Evolutionary conservation across 2,329 filamentous ascomycete species (phyloP).

Genomic region (Sclerotinia spermophila): DNA sequence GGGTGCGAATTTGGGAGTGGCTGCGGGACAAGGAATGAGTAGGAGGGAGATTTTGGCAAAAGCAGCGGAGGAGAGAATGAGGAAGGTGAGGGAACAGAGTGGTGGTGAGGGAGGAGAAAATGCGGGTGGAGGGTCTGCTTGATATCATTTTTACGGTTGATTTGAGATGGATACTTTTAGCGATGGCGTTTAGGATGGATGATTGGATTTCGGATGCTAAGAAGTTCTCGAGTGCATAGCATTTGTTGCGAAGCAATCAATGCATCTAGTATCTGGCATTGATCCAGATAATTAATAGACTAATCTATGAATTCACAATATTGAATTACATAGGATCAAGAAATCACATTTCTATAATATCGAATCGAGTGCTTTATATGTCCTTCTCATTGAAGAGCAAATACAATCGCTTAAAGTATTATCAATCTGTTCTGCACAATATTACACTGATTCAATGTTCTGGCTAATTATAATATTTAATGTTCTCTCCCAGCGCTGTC

Average conservation of each 20-base stretch:
- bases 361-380: rapidly evolving
- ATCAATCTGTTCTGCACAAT: too few species aligned
- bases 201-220: background rate
- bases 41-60: constrained; percentile 71
- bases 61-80: constrained; percentile 61
- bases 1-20: constrained; percentile 22
- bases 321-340: background rate
- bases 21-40: constrained; percentile 47
- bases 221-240: background rate
- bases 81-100: constrained; percentile 31
- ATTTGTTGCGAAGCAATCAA: too few species aligned
- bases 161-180: background rate
- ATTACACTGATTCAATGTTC: background rate
- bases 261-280: background rate
- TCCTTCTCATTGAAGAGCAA: too few species aligned
- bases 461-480: too few species aligned
- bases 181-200: background rate
- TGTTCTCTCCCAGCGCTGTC: too few species aligned
- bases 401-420: too few species aligned
- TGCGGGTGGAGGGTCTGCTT: background rate
- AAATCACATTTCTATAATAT: background rate
- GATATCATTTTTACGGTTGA: background rate
- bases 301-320: background rate
- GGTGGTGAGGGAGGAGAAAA: background rate
- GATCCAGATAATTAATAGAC: background rate